These are phyloP conservation scores for Plasmodium vivax DNA, from an alignment of 169 alveolate genomes.

Conservation along the genomic window DNA sequence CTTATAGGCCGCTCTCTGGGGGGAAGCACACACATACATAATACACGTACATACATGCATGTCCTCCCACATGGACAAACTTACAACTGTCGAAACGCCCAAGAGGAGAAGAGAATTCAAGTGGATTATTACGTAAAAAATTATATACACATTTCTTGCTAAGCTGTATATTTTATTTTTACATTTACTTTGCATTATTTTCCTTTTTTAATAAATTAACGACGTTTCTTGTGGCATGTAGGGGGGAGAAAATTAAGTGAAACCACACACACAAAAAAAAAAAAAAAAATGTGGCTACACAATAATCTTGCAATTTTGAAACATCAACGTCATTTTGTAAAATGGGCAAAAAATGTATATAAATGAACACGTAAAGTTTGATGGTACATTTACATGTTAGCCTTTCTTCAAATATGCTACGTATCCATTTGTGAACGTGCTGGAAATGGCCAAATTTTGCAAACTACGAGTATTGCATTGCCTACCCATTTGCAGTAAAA, in stretches of 20 bases:
- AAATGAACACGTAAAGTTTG: background rate
- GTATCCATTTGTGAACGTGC: background rate
- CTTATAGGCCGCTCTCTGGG: background rate
- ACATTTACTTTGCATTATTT: constrained; percentile 58
- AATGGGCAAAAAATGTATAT: background rate
- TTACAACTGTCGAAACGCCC: constrained; percentile 40
- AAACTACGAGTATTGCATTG: background rate
- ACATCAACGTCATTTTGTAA: constrained; percentile 44
- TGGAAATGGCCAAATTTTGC: background rate
- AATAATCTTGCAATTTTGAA: background rate
- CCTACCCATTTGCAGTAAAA: background rate
- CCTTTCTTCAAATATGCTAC: background rate
- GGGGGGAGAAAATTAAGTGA: background rate
- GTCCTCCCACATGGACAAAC: background rate
- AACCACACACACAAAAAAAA: background rate
- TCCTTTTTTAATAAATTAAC: background rate
- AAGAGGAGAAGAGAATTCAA: constrained; percentile 36
- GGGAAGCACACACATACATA: background rate
- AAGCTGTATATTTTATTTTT: constrained; percentile 57
- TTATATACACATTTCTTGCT: constrained; percentile 54
- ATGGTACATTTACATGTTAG: background rate
- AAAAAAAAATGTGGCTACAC: constrained; percentile 17
- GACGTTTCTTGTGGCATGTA: constrained; percentile 8
- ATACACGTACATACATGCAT: background rate
- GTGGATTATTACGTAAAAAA: constrained; percentile 18